Conservation (phyloP, 352 stramenopile genomes). For the Phytophthora pini region DNA sequence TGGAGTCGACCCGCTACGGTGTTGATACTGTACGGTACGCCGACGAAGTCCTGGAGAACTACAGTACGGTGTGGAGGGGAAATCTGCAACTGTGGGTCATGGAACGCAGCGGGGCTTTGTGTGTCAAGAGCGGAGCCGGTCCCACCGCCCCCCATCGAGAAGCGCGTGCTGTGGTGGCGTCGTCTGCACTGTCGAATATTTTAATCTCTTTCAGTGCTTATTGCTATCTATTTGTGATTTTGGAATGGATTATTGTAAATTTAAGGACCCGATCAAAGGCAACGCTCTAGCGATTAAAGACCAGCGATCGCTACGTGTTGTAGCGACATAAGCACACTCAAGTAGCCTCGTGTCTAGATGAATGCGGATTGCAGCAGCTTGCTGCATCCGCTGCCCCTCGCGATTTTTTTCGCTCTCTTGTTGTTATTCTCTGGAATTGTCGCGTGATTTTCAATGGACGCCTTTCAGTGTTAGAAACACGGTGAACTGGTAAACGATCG, state of each 20-base stretch:
- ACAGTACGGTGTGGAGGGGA: background rate
- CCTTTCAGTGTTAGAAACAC: constrained; percentile 22
- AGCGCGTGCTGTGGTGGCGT: constrained; percentile 17
- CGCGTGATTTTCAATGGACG: background rate
- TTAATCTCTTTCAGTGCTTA: no score
- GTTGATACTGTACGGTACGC: no score
- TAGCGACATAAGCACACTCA: no score
- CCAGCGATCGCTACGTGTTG: no score
- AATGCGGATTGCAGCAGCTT: background rate
- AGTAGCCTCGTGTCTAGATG: background rate
- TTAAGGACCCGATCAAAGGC: no score
- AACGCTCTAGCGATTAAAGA: no score
- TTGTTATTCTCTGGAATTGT: background rate
- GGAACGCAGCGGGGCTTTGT: constrained; percentile 14
- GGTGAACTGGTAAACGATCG: constrained; percentile 5
- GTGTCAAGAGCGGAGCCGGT: constrained; percentile 26
- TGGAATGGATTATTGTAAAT: no score
- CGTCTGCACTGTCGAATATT: constrained; percentile 8
- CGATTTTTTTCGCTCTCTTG: background rate
- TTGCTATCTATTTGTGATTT: no score
- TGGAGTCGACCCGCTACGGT: no score
- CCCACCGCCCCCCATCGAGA: constrained; percentile 19
- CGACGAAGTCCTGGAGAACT: background rate
- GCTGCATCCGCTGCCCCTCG: no score
- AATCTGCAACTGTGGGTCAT: constrained; percentile 19